phyloP scores from a whole-genome alignment of 148 eudicot genomes.

The Rhododendron molle region DNA sequence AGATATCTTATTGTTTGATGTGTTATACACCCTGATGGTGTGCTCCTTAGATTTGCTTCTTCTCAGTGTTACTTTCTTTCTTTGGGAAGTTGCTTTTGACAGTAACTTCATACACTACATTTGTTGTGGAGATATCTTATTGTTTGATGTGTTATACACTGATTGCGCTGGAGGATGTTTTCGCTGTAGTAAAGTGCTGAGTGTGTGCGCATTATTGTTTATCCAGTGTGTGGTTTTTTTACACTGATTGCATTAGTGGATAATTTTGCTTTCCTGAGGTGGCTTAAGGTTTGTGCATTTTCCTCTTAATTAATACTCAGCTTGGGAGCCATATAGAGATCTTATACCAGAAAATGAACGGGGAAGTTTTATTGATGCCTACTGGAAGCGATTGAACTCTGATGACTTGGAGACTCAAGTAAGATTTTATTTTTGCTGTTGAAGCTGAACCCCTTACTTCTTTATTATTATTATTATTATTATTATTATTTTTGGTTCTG shows the following conservation, averaged over 20 bases:
- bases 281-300: slow-evolving; percentile 1
- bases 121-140: not conserved
- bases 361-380: slow-evolving; percentile 69
- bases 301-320: slow-evolving; percentile 32
- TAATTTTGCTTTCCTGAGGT: not conserved
- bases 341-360: slow-evolving; percentile 91
- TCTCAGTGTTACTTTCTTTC: not conserved
- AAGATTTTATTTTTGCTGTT: slow-evolving; percentile 14
- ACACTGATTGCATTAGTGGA: not conserved
- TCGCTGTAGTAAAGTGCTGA: not conserved
- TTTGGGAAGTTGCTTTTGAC: not conserved
- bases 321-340: slow-evolving; percentile 97
- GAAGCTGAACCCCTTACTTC: not conserved
- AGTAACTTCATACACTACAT: not conserved
- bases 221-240: not conserved
- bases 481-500: not conserved
- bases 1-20: not conserved
- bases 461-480: not conserved
- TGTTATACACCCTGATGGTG: slow-evolving; percentile 98
- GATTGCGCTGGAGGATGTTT: not conserved
- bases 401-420: slow-evolving; percentile 81
- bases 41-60: slow-evolving; percentile 15
- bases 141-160: not conserved
- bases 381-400: slow-evolving; percentile 84
- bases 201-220: not conserved